A percentile compares a stretch with the other conserved stretches of the same genome.
phyloP scores from a whole-genome alignment of 306 rosid species.

The Calophaca sinica region DNA sequence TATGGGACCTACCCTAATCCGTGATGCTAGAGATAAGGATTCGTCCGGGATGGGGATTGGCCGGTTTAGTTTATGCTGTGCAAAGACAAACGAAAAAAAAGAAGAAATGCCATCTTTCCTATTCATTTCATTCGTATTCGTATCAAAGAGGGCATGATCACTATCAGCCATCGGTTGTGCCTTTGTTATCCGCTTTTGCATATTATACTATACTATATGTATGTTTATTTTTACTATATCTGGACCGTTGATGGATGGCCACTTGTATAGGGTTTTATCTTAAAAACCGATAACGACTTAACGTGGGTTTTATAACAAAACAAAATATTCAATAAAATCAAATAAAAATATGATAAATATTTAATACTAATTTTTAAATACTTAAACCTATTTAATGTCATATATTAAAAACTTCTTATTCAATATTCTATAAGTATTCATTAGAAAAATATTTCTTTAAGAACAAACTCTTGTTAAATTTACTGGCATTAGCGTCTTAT shows the following conservation, averaged over 20 bases:
- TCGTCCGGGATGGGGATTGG: conserved; percentile 46
- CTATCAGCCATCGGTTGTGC: conserved; percentile 48
- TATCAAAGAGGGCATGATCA: conserved; percentile 33
- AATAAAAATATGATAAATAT: no score
- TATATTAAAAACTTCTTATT: no score
- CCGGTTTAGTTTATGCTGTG: conserved; percentile 44
- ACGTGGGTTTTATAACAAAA: no score
- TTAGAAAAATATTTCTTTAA: no score
- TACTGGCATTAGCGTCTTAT: neutral
- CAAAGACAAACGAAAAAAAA: conserved; percentile 13
- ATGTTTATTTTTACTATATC: no score
- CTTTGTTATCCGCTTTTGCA: neutral
- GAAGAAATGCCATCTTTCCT: conserved; percentile 39
- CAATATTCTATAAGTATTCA: neutral
- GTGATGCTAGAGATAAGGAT: conserved; percentile 56
- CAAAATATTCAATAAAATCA: no score
- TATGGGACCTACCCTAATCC: neutral
- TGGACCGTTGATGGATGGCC: no score
- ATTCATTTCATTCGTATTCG: conserved; percentile 25
- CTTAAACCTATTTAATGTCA: no score
- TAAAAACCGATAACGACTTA: no score
- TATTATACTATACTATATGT: neutral
- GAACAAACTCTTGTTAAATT: neutral
- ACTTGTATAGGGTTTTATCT: no score
- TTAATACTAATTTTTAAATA: neutral